These are phyloP conservation scores for Aspergillus tanneri DNA, from an alignment of 2,329 filamentous ascomycete species.

Conservation along the genomic window DNA sequence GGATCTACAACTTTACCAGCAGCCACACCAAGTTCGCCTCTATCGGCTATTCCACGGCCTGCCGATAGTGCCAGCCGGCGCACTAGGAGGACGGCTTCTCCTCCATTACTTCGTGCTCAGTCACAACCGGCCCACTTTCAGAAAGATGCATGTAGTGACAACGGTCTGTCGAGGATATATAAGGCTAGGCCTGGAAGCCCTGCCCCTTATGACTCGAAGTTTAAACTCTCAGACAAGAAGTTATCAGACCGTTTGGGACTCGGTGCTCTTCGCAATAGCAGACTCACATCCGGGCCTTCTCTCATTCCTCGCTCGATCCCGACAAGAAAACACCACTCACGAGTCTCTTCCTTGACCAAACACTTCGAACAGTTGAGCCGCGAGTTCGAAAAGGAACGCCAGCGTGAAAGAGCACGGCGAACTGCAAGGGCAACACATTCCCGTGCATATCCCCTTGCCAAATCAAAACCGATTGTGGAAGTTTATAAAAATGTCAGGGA, in stretches of 20 bases:
- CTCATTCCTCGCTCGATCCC: constrained; percentile 85
- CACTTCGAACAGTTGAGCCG: constrained; percentile 96
- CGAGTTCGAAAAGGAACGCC: constrained; percentile 92
- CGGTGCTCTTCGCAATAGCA: constrained; percentile 60
- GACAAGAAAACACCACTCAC: constrained; percentile 66
- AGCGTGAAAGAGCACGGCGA: constrained; percentile 77
- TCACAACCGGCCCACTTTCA: constrained; percentile 50
- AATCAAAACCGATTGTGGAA: constrained; percentile 93
- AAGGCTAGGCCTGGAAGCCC: constrained; percentile 26
- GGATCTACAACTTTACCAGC: constrained; percentile 13
- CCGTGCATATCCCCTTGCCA: constrained; percentile 81
- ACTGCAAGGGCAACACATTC: constrained; percentile 74
- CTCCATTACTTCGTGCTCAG: constrained; percentile 51
- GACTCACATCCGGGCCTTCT: constrained; percentile 56
- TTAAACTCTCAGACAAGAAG: constrained; percentile 64
- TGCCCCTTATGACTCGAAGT: constrained; percentile 29
- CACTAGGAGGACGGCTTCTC: constrained; percentile 42
- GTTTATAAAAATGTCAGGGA: constrained; percentile 93
- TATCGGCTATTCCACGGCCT: constrained; percentile 43
- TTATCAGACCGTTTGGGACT: constrained; percentile 71
- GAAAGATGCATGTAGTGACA: constrained; percentile 27
- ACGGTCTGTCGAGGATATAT: constrained; percentile 20
- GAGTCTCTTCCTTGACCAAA: constrained; percentile 86
- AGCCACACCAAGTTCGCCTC: constrained; percentile 27
- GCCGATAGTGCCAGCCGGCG: constrained; percentile 38